Conservation (phyloP, 768 basidiomycete species). For the Boletus bicolor region DNA sequence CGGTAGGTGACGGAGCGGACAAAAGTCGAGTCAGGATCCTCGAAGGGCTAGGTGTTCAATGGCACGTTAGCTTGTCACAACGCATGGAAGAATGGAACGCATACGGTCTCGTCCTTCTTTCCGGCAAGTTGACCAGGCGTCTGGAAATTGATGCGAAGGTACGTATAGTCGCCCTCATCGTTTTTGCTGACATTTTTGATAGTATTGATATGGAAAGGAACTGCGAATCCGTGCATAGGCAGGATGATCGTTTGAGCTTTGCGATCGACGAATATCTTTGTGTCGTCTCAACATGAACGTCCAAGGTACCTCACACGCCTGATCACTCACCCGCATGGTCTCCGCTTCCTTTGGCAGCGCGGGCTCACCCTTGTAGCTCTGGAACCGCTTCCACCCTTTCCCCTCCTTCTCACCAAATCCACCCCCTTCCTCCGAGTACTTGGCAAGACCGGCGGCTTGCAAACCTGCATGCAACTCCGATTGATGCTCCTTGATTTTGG, state of each 20-base stretch:
- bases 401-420: constrained; percentile 77
- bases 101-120: constrained; percentile 96
- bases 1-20: constrained; percentile 94
- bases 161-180: constrained; percentile 93
- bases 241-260: constrained; percentile 87
- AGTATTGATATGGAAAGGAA: constrained; percentile 97
- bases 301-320: neutral
- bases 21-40: constrained; percentile 94
- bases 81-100: constrained; percentile 9
- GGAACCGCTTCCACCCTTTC: constrained; percentile 93
- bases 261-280: constrained; percentile 86
- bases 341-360: constrained; percentile 85
- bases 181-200: constrained; percentile 98
- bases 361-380: constrained; percentile 94
- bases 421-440: constrained; percentile 79
- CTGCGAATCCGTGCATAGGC: constrained; percentile 92
- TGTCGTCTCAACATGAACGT: constrained; percentile 8
- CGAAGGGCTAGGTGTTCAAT: constrained; percentile 66
- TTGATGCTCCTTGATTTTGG: constrained; percentile 87
- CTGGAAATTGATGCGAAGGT: constrained; percentile 96
- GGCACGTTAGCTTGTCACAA: constrained; percentile 4
- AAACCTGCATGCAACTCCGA: constrained; percentile 70
- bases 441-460: constrained; percentile 77
- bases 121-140: constrained; percentile 96
- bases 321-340: constrained; percentile 61